Evolutionary conservation across 2,329 filamentous ascomycete genomes (phyloP).

Genomic region (Dryadomyces sulphureus): DNA sequence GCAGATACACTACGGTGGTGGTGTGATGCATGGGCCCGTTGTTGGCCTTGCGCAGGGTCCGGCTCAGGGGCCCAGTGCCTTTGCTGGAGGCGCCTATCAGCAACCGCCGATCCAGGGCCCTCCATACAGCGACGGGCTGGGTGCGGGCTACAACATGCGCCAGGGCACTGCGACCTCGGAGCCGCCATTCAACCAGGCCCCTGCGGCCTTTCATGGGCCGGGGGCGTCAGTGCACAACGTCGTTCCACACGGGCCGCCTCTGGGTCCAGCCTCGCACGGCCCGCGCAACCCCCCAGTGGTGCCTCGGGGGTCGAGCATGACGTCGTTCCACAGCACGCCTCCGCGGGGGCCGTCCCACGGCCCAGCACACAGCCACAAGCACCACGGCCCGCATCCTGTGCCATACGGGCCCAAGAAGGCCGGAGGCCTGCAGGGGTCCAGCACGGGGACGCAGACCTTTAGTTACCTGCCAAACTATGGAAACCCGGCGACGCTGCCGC

Average conservation of each 20-base stretch:
- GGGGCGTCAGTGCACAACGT: not conserved
- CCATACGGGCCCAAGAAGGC: constrained; percentile 15
- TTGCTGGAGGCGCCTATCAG: constrained; percentile 23
- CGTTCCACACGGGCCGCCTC: constrained; percentile 7
- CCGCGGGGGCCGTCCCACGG: constrained; percentile 15
- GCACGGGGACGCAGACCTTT: constrained; percentile 24
- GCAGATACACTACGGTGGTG: constrained; percentile 30
- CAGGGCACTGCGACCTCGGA: constrained; percentile 41
- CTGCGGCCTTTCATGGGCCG: not conserved
- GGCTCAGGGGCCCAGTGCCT: not conserved
- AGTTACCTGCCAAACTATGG: constrained; percentile 42
- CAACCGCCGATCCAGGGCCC: constrained; percentile 23
- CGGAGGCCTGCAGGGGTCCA: constrained; percentile 16
- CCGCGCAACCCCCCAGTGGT: not conserved
- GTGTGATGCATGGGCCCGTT: constrained; percentile 3
- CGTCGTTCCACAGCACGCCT: not conserved
- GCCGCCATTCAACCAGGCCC: constrained; percentile 28
- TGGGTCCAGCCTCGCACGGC: not conserved
- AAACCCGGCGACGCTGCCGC: constrained; percentile 43
- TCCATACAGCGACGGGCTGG: constrained; percentile 25
- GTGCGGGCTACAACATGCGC: constrained; percentile 35
- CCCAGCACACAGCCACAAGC: constrained; percentile 15
- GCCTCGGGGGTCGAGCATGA: not conserved
- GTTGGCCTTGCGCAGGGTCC: not conserved
- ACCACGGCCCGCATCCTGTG: constrained; percentile 15